Percentiles rank a stretch among this genome's conserved stretches.
Conservation (phyloP, 768 basidiomycete genomes). For the Sporobolomyces phaffii region DNA sequence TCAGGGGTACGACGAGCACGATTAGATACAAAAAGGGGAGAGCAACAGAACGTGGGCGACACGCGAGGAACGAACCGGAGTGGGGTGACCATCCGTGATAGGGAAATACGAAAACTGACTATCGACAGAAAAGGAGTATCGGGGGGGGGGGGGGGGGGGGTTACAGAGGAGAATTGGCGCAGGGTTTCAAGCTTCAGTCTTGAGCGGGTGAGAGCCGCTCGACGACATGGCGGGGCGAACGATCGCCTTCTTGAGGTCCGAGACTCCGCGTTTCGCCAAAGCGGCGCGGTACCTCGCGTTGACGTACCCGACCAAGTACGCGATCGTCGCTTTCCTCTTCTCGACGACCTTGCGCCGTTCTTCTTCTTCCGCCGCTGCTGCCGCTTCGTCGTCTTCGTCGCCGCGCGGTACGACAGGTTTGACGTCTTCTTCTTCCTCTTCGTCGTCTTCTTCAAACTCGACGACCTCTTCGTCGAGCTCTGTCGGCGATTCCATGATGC, state of each 20-base stretch:
- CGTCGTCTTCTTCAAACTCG: background rate
- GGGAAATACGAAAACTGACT: too few relatives aligned
- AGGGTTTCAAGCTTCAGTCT: constrained; percentile 3
- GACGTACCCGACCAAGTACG: constrained; percentile 27
- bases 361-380: background rate
- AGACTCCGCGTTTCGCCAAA: constrained; percentile 13
- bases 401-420: background rate
- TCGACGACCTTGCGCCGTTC: background rate
- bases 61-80: too few relatives aligned
- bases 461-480: too few relatives aligned
- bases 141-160: too few relatives aligned
- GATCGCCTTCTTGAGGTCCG: constrained; percentile 13
- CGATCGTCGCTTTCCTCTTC: constrained; percentile 21
- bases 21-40: too few relatives aligned
- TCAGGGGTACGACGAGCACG: too few relatives aligned
- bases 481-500: constrained; percentile 12
- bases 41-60: too few relatives aligned
- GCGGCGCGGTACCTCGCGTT: constrained; percentile 25
- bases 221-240: background rate
- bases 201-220: background rate
- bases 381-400: background rate
- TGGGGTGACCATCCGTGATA: too few relatives aligned
- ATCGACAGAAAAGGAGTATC: too few relatives aligned
- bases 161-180: too few relatives aligned
- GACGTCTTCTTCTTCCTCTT: background rate